Percentiles rank a stretch among this genome's conserved stretches.
These are phyloP conservation scores for Plantago ovata DNA, from an alignment of 257 asterid genomes.

Conservation along the genomic window DNA sequence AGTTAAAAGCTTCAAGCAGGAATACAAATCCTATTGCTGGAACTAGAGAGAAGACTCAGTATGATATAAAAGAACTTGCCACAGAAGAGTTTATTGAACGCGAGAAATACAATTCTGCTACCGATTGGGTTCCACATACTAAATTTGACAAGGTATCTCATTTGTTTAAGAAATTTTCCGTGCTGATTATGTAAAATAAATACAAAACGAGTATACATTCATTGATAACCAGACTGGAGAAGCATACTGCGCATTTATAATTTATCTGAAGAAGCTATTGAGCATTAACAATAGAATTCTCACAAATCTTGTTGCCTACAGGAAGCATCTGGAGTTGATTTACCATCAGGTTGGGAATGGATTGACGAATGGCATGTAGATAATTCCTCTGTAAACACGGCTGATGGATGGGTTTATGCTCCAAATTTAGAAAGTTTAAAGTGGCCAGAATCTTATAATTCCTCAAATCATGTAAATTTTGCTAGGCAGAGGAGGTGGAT, in stretches of 20 bases:
- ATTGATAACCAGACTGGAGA: no score
- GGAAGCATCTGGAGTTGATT: constrained; percentile 53
- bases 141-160: constrained; percentile 52
- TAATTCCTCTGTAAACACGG: constrained; percentile 47
- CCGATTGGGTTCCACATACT: constrained; percentile 59
- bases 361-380: constrained; percentile 86
- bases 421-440: constrained; percentile 59
- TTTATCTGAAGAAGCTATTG: neutral
- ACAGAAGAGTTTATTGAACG: constrained; percentile 75
- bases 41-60: constrained; percentile 25
- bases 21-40: constrained; percentile 25
- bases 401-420: constrained; percentile 97
- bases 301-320: constrained; percentile 26
- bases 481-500: constrained; percentile 91
- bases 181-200: constrained; percentile 1
- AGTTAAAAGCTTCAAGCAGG: constrained; percentile 39
- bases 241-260: neutral
- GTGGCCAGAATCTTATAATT: constrained; percentile 77
- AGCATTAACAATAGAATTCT: constrained; percentile 8
- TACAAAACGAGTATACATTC: neutral
- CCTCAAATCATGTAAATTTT: constrained; percentile 48
- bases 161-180: neutral
- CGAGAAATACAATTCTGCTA: constrained; percentile 46
- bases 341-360: constrained; percentile 90
- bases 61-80: constrained; percentile 35